These are phyloP conservation scores for Peronospora farinosa DNA, from an alignment of 352 stramenopile species.

Conservation along the genomic window DNA sequence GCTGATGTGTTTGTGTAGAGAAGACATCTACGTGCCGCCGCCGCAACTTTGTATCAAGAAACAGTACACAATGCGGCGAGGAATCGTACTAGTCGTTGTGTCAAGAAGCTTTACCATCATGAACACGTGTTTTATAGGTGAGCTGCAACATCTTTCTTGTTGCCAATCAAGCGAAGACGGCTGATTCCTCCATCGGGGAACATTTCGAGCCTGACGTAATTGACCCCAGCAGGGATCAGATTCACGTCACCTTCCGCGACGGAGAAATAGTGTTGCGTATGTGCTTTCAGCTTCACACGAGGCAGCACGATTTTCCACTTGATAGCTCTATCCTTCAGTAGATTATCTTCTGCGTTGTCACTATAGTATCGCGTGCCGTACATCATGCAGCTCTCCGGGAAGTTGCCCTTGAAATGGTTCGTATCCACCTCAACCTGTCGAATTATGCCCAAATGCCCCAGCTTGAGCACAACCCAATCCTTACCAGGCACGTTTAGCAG, in stretches of 20 bases:
- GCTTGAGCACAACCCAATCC: slow-evolving; percentile 90
- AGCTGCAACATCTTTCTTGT: slow-evolving; percentile 40
- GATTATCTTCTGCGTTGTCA: slow-evolving; percentile 19
- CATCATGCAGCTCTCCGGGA: slow-evolving; percentile 86
- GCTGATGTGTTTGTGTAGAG: no score
- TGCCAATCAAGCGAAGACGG: slow-evolving; percentile 80
- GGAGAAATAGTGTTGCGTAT: slow-evolving; percentile 88
- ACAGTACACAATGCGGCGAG: no score
- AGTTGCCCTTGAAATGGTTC: slow-evolving; percentile 94
- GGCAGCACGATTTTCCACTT: slow-evolving; percentile 84
- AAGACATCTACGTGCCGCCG: no score
- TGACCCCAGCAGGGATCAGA: slow-evolving; percentile 59
- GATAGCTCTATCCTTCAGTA: slow-evolving; percentile 31
- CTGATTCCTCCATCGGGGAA: slow-evolving; percentile 92
- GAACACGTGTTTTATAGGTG: slow-evolving; percentile 21
- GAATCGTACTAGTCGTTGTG: no score
- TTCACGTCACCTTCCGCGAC: slow-evolving; percentile 44
- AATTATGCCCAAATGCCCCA: slow-evolving; percentile 78
- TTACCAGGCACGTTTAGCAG: slow-evolving; percentile 68
- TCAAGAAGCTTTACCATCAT: neutral
- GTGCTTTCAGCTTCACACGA: slow-evolving; percentile 77
- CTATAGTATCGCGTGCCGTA: slow-evolving; percentile 60
- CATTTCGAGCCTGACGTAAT: slow-evolving; percentile 90
- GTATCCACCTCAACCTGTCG: slow-evolving; percentile 86
- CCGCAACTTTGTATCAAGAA: no score